These are phyloP conservation scores for Globisporangium abappressorium DNA, from an alignment of 352 stramenopile species.

Conservation along the genomic window DNA sequence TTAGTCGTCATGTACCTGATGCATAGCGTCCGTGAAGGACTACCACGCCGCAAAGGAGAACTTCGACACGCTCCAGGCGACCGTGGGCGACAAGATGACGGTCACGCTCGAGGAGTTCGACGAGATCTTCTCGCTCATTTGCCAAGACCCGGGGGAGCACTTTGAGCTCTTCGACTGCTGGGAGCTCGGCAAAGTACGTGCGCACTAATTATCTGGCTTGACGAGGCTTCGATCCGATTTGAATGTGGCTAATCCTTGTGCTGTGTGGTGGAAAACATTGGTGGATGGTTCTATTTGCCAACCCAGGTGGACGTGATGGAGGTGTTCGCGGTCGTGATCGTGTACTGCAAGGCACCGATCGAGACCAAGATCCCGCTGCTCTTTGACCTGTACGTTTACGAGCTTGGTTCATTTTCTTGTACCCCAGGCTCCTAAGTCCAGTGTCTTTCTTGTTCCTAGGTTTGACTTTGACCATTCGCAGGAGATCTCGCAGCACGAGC, in stretches of 20 bases:
- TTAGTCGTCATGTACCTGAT: not conserved
- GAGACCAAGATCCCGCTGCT: conserved; percentile 68
- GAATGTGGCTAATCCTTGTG: no score
- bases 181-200: conserved; percentile 47
- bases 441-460: conserved; percentile 11
- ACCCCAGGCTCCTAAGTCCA: no score
- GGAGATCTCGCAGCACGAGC: conserved; percentile 59
- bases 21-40: conserved; percentile 33
- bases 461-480: conserved; percentile 81
- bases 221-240: no score
- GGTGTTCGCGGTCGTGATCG: conserved; percentile 71
- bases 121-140: conserved; percentile 77
- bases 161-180: conserved; percentile 70
- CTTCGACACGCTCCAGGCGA: conserved; percentile 58
- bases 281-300: no score
- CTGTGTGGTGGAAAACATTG: no score
- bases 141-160: conserved; percentile 59
- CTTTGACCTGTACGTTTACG: conserved; percentile 50
- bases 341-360: conserved; percentile 63
- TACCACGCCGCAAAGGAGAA: conserved; percentile 54
- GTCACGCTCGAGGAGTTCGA: conserved; percentile 71
- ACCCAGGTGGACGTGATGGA: conserved; percentile 68
- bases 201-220: no score
- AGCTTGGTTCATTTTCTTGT: not conserved
- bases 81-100: conserved; percentile 74